A percentile compares a stretch with the other conserved stretches of the same genome.
phyloP scores from a whole-genome alignment of 306 rosid genomes.

The Quercus engelmannii region DNA sequence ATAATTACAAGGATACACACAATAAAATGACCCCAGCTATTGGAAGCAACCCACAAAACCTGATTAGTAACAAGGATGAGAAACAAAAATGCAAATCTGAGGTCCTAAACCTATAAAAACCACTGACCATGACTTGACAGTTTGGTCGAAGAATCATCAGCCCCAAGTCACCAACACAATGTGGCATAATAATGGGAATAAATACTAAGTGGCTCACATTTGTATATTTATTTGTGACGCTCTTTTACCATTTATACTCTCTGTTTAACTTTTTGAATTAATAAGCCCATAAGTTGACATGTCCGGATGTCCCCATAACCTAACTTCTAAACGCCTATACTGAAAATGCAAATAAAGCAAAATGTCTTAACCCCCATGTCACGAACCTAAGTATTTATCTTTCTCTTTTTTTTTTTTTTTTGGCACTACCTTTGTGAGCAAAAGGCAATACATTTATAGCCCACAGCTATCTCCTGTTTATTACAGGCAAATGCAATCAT shows the following conservation, averaged over 20 bases:
- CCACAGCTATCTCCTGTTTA: background rate
- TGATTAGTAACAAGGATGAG: background rate
- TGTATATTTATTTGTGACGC: background rate
- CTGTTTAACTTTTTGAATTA: background rate
- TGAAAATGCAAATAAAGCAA: background rate
- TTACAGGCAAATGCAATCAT: background rate
- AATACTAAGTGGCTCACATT: background rate
- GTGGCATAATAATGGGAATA: background rate
- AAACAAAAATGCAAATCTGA: background rate
- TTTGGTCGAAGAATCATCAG: background rate
- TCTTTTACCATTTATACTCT: background rate
- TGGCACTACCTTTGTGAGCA: background rate
- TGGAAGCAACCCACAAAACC: background rate
- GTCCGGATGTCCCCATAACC: background rate
- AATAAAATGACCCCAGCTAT: background rate
- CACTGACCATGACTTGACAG: background rate
- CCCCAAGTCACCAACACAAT: background rate
- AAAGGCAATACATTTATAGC: background rate
- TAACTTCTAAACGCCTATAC: background rate
- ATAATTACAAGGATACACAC: background rate
- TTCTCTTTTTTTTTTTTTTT: background rate
- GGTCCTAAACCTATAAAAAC: background rate
- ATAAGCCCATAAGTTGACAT: background rate
- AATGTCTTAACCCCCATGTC: background rate
- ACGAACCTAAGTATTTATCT: background rate